Percentiles rank a stretch among this genome's conserved stretches.
Conservation (phyloP, 2,329 filamentous ascomycete genomes). For the Phaeophleospora eucalypticola region DNA sequence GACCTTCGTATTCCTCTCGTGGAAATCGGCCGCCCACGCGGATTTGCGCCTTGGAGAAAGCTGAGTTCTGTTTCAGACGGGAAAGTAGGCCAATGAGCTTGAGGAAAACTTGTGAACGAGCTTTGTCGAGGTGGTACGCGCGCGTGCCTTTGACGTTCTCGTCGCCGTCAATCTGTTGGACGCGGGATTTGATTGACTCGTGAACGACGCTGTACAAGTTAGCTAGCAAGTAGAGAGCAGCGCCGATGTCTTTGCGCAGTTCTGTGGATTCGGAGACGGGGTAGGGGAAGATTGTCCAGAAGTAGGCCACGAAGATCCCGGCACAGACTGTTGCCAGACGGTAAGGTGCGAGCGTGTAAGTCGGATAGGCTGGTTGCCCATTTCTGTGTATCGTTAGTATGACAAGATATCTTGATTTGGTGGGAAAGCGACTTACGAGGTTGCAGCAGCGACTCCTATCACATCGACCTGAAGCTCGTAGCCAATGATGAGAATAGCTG, state of each 20-base stretch:
- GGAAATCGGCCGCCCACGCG: conserved; percentile 70
- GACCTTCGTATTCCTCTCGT: conserved; percentile 56
- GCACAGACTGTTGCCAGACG: conserved; percentile 63
- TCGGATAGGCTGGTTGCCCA: conserved; percentile 67
- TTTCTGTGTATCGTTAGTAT: conserved; percentile 30
- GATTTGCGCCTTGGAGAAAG: conserved; percentile 65
- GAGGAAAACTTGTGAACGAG: conserved; percentile 58
- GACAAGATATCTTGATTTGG: too few species aligned
- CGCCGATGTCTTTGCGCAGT: conserved; percentile 64
- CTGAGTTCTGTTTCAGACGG: conserved; percentile 59
- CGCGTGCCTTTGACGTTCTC: conserved; percentile 46
- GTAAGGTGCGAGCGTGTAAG: conserved; percentile 67
- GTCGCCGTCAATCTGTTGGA: conserved; percentile 57
- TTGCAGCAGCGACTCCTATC: conserved; percentile 55
- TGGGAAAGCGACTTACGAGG: conserved; percentile 34
- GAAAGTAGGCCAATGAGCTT: conserved; percentile 65
- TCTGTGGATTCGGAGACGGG: conserved; percentile 67
- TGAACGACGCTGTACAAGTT: conserved; percentile 70
- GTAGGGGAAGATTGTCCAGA: conserved; percentile 74
- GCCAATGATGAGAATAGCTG: conserved; percentile 44
- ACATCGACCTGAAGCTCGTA: conserved; percentile 64
- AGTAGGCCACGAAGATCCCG: conserved; percentile 65
- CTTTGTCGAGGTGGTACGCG: conserved; percentile 54
- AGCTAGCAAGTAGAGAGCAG: conserved; percentile 65
- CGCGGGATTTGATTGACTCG: conserved; percentile 59